phyloP scores from a whole-genome alignment of 1,284 basidiomycete species.

The Veloboletus limbatus region DNA sequence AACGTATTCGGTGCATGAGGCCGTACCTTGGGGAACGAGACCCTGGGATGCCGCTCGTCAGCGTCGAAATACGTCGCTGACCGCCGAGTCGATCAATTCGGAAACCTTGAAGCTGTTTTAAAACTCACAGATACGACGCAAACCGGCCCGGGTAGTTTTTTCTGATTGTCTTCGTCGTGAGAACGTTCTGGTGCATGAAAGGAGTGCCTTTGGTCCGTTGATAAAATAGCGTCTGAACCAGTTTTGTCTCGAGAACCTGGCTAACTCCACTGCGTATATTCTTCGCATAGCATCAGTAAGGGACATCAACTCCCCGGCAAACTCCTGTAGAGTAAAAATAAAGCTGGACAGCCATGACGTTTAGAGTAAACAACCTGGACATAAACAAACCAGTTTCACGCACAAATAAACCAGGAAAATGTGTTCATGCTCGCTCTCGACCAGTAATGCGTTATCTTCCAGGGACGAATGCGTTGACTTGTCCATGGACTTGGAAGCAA shows the following conservation, averaged over 20 bases:
- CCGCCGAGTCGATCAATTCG: conserved; percentile 10
- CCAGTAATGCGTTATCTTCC: conserved; percentile 39
- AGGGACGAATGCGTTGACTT: conserved; percentile 34
- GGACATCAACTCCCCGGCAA: conserved; percentile 76
- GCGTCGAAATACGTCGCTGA: conserved; percentile 64
- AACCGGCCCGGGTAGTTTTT: conserved; percentile 18
- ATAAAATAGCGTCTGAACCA: conserved; percentile 42
- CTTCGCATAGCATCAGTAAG: conserved; percentile 80
- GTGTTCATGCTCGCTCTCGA: conserved; percentile 54
- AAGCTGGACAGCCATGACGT: conserved; percentile 54
- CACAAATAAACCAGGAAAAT: conserved; percentile 91
- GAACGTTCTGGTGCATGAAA: conserved; percentile 24
- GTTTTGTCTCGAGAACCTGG: conserved; percentile 38
- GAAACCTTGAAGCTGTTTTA: conserved; percentile 1
- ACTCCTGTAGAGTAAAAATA: conserved; percentile 92
- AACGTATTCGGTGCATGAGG: conserved; percentile 84
- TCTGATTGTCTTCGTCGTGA: conserved; percentile 11
- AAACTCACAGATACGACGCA: conserved; percentile 44
- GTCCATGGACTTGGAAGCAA: conserved; percentile 34
- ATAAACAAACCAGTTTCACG: conserved; percentile 32
- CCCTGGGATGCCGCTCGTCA: conserved; percentile 50
- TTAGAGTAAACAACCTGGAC: conserved; percentile 3
- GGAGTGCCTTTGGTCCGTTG: conserved; percentile 22
- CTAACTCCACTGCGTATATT: conserved; percentile 62
- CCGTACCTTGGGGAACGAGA: conserved; percentile 78